Evolutionary conservation across 169 alveolate genomes (phyloP).

Genomic region (Plasmodium sp.): DNA sequence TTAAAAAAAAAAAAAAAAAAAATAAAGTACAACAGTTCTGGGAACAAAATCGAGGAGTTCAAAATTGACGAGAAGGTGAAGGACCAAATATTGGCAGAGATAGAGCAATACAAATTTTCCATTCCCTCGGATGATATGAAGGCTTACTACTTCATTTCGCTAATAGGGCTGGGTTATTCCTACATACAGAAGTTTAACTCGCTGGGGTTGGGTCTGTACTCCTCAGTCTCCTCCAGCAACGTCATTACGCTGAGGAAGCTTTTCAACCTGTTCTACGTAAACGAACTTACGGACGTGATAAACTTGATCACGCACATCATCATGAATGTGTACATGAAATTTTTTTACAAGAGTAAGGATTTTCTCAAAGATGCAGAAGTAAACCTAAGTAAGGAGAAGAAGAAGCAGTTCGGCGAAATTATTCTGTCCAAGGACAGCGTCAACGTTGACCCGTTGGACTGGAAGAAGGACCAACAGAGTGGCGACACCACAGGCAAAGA

Average conservation of each 20-base stretch:
- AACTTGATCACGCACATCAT: not conserved
- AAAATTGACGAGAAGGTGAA: slow-evolving; percentile 36
- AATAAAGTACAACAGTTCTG: not conserved
- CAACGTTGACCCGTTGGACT: not conserved
- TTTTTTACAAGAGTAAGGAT: slow-evolving; percentile 9
- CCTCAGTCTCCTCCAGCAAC: slow-evolving; percentile 10
- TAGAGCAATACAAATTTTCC: slow-evolving; percentile 65
- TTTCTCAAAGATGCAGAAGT: not conserved
- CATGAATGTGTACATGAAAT: slow-evolving; percentile 14
- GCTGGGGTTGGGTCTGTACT: slow-evolving; percentile 33
- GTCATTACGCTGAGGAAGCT: not conserved
- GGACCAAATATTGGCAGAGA: slow-evolving; percentile 24
- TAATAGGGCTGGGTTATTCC: slow-evolving; percentile 50
- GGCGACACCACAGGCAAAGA: not conserved
- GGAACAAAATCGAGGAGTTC: slow-evolving; percentile 15
- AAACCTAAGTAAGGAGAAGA: slow-evolving; percentile 10
- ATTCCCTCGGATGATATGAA: slow-evolving; percentile 1
- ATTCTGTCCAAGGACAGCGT: slow-evolving; percentile 4
- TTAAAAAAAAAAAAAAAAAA: slow-evolving; percentile 26
- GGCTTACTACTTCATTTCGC: slow-evolving; percentile 36
- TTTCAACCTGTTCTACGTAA: slow-evolving; percentile 37
- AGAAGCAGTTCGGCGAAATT: slow-evolving; percentile 7
- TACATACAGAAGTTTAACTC: slow-evolving; percentile 35
- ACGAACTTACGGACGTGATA: slow-evolving; percentile 17
- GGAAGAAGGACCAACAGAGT: not conserved